Base-by-base conservation (phyloP, 208 protist genomes). In the Borovskyia barvae region DNA sequence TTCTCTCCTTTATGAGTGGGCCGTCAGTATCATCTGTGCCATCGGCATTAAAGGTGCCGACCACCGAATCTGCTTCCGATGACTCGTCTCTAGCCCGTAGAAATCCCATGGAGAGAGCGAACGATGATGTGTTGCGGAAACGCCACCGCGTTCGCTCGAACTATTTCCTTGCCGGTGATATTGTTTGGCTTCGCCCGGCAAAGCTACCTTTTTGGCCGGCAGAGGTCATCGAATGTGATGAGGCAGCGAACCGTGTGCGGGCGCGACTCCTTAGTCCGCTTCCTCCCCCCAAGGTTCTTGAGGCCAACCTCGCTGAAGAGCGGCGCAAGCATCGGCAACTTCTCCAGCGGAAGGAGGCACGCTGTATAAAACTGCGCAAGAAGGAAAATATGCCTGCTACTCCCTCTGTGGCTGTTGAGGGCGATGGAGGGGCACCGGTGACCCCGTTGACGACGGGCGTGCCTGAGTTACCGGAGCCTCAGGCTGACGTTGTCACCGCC, bases 121-220 rank as follows among this genome's bases (percentile, higher is more conserved):
- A 63, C 42, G 6, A n/a, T 30, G 29, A 26, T 26, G 20, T 9
- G n/a, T 37, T 29, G 12, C 51, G 45, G 50, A 66, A 61, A 32
- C 58, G 86, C 2, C 77, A 77, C 45, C 72, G 81, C 32, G 54
- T 73, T 12, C 77, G 84, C 24, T 66, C 62, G 36, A 81, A 95
- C 67, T 95, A 95, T 66, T 95, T 95, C 58, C 49, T 85, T 8
- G 73, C 72, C 5, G 66, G 76, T 2, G 90, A 96, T 43, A 51
- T 96, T 41, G 90, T 96, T 14, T 96, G 90, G 87, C 68, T 85
- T 14, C 80, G 83, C 3, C 85, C 86, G 3, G 70, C 72, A 5
- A 71, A 75, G 32, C 53, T 93, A 30, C 90, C 90, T 9, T 93
- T 85, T 70, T 96, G 90, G 87, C 90, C 90, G 0, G 90, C 84